Base-by-base conservation (phyloP, 768 basidiomycete species). In the Mrakia gelida region DNA sequence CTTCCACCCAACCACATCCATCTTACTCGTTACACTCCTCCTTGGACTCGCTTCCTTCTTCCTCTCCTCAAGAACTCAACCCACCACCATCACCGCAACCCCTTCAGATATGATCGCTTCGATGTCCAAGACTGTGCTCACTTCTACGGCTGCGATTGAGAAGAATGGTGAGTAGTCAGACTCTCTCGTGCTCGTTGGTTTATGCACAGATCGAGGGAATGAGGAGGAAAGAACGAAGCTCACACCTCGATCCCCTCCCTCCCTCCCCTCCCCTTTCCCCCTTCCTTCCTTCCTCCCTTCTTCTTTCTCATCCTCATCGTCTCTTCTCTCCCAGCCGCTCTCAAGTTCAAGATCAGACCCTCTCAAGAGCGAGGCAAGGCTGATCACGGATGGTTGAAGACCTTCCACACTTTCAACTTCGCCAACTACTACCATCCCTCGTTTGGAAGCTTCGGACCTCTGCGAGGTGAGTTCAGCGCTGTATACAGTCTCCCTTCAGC, bases 321-420 rank as follows among this genome's bases (percentile, higher is more conserved):
- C 38, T 3, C 8, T 8, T 67, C 65, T 67, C 65, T 38, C 34
- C 7, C 34, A 70, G 67, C 75, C 32, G 45, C 75, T 5, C 65
- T 76, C 65, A 68, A 43, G 65, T 45, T 76, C 67, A 56, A 49
- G 28, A n/a, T 76, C 32, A 88, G 92, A 75, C 87, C 84, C 71
- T 92, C 89, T 79, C 83, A 89, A 68, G 88, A 90, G 30, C 87
- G 92, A 28, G 92, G 91, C 3, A 85, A 91, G 70, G 91, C 91
- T 10, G 89, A 94, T 82, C 92, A 93, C 80, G 91, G 88, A 34
- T 95, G 93, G 93, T 86, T 95, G 74, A 94, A 93, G 87, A 90
- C 59, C 0, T 92, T 92, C 86, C 91, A 94, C 30, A 71, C 68
- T 3, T 70, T 70, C 67, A 70, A 70, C 38, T 70, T 70, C 38